Evolutionary conservation across 2,329 filamentous ascomycete genomes (phyloP).

Genomic region (Emergomyces orientalis): DNA sequence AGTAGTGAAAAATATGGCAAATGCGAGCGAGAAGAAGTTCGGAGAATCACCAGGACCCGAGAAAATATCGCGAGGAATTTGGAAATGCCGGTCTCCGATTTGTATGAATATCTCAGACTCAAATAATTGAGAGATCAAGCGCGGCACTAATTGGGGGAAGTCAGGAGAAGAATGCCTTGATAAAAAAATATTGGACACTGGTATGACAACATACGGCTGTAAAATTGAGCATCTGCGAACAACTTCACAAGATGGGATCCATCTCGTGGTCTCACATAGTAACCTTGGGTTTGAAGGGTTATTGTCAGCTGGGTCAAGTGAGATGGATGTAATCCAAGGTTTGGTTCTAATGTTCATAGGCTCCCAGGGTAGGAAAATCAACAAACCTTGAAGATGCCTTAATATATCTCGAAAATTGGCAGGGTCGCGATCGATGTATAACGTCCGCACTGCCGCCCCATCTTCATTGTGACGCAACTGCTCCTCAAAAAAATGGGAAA

Average conservation of each 20-base stretch:
- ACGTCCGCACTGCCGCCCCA: conserved; percentile 56
- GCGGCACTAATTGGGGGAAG: conserved; percentile 56
- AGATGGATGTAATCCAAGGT: background rate
- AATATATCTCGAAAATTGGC: conserved; percentile 82
- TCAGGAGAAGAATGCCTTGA: background rate
- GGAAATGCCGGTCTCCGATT: conserved; percentile 78
- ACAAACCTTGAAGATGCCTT: conserved; percentile 66
- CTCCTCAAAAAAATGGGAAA: conserved; percentile 84
- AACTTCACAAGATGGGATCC: conserved; percentile 82
- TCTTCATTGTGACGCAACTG: conserved; percentile 60
- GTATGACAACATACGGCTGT: conserved; percentile 53
- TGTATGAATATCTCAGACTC: conserved; percentile 87
- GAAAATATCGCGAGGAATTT: conserved; percentile 82
- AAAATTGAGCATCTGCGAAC: conserved; percentile 93
- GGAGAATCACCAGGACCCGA: conserved; percentile 78
- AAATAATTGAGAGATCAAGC: conserved; percentile 81
- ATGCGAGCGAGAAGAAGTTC: conserved; percentile 91
- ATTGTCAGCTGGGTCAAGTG: background rate
- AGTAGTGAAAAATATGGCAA: conserved; percentile 74
- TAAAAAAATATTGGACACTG: background rate
- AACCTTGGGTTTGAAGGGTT: conserved; percentile 42
- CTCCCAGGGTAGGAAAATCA: background rate
- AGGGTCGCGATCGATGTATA: conserved; percentile 93
- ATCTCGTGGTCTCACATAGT: conserved; percentile 73
- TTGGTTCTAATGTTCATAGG: background rate